phyloP scores from a whole-genome alignment of 2,329 filamentous ascomycete species.

The Cadophora sp. region DNA sequence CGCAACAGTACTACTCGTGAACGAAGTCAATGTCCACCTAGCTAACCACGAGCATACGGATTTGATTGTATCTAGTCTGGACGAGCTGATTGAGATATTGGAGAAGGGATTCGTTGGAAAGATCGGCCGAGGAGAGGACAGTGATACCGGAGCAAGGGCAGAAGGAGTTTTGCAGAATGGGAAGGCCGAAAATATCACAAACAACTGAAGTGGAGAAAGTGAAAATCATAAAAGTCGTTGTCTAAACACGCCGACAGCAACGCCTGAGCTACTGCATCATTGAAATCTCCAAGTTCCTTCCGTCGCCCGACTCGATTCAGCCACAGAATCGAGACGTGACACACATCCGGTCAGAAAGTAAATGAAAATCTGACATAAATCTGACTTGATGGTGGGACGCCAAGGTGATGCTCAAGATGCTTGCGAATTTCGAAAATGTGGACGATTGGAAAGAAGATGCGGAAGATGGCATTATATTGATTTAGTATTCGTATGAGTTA shows the following conservation, averaged over 20 bases:
- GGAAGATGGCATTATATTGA: constrained; percentile 9
- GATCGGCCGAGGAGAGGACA: constrained; percentile 34
- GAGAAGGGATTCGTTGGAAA: constrained; percentile 74
- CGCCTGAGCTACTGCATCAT: constrained; percentile 15
- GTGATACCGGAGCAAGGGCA: constrained; percentile 33
- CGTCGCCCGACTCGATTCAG: constrained; percentile 14
- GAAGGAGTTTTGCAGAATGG: constrained; percentile 32
- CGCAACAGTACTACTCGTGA: constrained; percentile 86
- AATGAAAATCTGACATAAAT: constrained; percentile 6
- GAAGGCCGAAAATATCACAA: constrained; percentile 26
- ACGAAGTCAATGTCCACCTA: constrained; percentile 78
- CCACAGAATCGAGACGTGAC: constrained; percentile 11
- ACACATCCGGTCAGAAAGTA: constrained; percentile 20
- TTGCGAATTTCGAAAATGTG: constrained; percentile 24
- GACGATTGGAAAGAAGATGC: constrained; percentile 19
- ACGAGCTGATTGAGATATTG: constrained; percentile 78
- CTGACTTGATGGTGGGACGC: constrained; percentile 21
- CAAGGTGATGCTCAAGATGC: constrained; percentile 33
- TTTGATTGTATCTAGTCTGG: constrained; percentile 71
- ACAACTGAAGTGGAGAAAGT: not conserved
- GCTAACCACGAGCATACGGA: constrained; percentile 78
- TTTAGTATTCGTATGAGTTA: constrained; percentile 31
- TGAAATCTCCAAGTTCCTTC: not conserved
- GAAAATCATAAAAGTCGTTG: constrained; percentile 13
- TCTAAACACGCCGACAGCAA: constrained; percentile 32